Evolutionary conservation across 2,329 filamentous ascomycete species (phyloP).

Genomic region (Chaetomiaceae sp.): DNA sequence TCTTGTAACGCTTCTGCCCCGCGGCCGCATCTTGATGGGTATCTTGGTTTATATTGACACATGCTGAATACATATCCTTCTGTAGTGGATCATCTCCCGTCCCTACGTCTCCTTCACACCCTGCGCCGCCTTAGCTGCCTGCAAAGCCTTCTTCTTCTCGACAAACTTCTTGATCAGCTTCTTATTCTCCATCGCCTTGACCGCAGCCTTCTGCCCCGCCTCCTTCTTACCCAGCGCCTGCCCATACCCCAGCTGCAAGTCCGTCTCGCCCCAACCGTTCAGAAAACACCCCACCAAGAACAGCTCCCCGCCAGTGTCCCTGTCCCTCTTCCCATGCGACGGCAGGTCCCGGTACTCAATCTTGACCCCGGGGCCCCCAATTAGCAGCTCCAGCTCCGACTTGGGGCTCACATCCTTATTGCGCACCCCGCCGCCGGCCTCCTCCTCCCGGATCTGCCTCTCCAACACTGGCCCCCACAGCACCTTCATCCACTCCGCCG

Average conservation of each 20-base stretch:
- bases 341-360: conserved; percentile 59
- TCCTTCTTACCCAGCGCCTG: conserved; percentile 64
- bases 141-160: conserved; percentile 44
- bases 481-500: conserved; percentile 65
- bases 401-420: conserved; percentile 39
- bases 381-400: conserved; percentile 44
- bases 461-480: conserved; percentile 67
- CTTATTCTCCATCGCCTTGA: conserved; percentile 60
- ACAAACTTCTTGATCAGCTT: conserved; percentile 53
- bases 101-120: neutral
- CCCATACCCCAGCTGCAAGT: conserved; percentile 59
- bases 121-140: conserved; percentile 31
- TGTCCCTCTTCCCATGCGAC: conserved; percentile 50
- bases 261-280: conserved; percentile 63
- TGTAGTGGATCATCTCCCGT: no score
- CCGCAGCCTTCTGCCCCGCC: conserved; percentile 63
- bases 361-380: conserved; percentile 54
- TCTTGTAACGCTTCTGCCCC: no score
- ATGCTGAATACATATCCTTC: no score
- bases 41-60: no score
- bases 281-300: conserved; percentile 63
- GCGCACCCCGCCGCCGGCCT: conserved; percentile 27
- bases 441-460: conserved; percentile 47
- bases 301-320: conserved; percentile 48
- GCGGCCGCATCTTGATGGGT: no score